Percentiles rank a stretch among this genome's conserved stretches.
Conservation (phyloP, 1,139 yeast species). For the Debaryomyces sp. region DNA sequence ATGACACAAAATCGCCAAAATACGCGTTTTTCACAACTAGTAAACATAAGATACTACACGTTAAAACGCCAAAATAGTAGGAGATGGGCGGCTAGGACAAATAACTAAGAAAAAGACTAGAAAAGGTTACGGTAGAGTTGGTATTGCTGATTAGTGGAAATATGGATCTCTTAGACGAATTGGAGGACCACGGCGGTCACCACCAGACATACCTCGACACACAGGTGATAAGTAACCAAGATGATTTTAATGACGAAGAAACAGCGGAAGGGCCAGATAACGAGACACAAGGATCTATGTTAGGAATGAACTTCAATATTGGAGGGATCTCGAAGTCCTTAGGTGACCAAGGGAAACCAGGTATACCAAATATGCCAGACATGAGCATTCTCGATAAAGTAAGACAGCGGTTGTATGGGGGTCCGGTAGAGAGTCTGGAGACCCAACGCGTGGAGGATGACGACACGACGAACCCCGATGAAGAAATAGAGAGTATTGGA, state of each 20-base stretch:
- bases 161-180: slow-evolving; percentile 26
- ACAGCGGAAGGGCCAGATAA: slow-evolving; percentile 8
- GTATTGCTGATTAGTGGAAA: not conserved
- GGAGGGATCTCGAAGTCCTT: slow-evolving; percentile 16
- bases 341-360: slow-evolving; percentile 5
- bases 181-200: slow-evolving; percentile 17
- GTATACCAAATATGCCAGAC: slow-evolving; percentile 4
- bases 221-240: slow-evolving; percentile 8
- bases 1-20: not conserved
- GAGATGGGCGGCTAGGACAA: slow-evolving; percentile 1
- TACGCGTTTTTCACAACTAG: slow-evolving; percentile 3
- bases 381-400: slow-evolving; percentile 12
- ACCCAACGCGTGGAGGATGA: not conserved
- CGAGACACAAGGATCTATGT: slow-evolving; percentile 3
- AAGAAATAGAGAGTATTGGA: not conserved
- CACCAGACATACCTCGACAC: slow-evolving; percentile 10
- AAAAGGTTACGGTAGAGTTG: not conserved
- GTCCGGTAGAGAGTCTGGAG: not conserved
- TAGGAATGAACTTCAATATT: slow-evolving; percentile 18
- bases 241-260: slow-evolving; percentile 11
- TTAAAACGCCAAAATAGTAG: not conserved
- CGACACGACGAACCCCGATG: not conserved
- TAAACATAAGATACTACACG: slow-evolving; percentile 1
- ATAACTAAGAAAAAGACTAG: not conserved
- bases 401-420: slow-evolving; percentile 13